Base-by-base conservation (phyloP, 2,329 filamentous ascomycete species). In the Alternaria atra region DNA sequence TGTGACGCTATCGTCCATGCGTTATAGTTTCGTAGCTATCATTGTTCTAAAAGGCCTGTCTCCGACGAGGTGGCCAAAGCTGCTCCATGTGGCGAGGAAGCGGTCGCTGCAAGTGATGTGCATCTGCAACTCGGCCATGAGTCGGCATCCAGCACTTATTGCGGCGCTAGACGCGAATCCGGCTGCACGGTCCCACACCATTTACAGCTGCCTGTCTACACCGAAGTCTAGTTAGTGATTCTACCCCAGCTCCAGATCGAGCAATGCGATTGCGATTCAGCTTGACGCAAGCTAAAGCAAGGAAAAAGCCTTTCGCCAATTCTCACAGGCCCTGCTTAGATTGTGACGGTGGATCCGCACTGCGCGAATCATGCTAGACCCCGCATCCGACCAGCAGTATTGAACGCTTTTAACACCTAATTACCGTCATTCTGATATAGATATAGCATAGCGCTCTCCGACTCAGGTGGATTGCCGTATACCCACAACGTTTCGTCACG, bases 321-420 rank as follows among this genome's bases (percentile, higher is more conserved):
- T 62, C 63, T 64, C 59, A 59, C 60, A 66, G n/a, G 61, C 60
- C 70, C 62, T 69, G 66, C 54, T 64, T 68, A n/a, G n/a, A 67
- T 61, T 63, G 62, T 68, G 66, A 73, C 61, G 61, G 70, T 72
- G 68, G 69, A 70, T 64, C 69, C 71, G 65, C 68, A 68, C 74
- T 67, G 73, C 71, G 71, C 62, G 71, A 77, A 77, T 73, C 67
- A 74, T 72, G 64, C 65, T 67, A 65, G 63, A 76, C 75, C 75
- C 75, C 75, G 75, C 75, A 75, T 73, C 67, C 57, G 66, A 64
- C 60, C 62, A 62, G 66, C 66, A 64, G 60, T 61, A 63, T 62
- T 61, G 61, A 66, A 63, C 56, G 60, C 66, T n/a, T 65, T 63
- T 59, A 64, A 66, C 61, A 60, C 67, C 67, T 61, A n/a, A n/a